These are phyloP conservation scores for Parietaria judaica DNA, from an alignment of 306 rosid species.

Conservation along the genomic window DNA sequence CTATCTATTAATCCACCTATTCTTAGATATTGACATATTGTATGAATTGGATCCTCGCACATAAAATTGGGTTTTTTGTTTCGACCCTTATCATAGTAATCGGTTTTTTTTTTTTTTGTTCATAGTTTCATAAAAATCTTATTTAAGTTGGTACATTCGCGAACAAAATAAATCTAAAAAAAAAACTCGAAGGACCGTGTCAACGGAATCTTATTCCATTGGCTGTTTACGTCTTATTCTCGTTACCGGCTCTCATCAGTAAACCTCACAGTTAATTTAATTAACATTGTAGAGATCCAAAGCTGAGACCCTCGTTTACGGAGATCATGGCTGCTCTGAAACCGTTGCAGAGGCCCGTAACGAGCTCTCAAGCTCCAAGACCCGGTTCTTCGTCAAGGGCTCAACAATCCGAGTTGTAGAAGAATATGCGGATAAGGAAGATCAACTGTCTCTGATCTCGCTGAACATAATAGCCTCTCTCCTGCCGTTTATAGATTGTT, in stretches of 20 bases:
- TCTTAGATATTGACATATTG: no score
- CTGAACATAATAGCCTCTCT: slow-evolving; percentile 24
- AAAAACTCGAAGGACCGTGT: no score
- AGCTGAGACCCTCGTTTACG: slow-evolving; percentile 76
- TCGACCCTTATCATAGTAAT: no score
- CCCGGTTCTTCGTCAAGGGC: slow-evolving; percentile 25
- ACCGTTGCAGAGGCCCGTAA: slow-evolving; percentile 70
- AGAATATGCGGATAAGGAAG: slow-evolving; percentile 30
- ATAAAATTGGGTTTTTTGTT: no score
- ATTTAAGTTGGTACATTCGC: no score
- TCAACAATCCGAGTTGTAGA: slow-evolving; percentile 34
- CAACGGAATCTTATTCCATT: no score
- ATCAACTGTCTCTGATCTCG: slow-evolving; percentile 24
- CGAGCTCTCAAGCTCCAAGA: slow-evolving; percentile 49
- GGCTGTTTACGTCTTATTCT: no score
- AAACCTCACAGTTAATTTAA: slow-evolving; percentile 16
- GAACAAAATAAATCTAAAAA: no score
- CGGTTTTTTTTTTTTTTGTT: no score
- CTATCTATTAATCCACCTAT: no score
- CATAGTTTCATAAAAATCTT: no score
- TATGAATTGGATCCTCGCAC: no score
- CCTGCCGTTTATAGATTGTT: slow-evolving; percentile 41
- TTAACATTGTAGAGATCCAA: slow-evolving; percentile 66
- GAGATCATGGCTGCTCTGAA: slow-evolving; percentile 89
- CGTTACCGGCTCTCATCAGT: neutral